Conservation (phyloP, 2,329 filamentous ascomycete genomes). For the Stemphylium lycopersici region DNA sequence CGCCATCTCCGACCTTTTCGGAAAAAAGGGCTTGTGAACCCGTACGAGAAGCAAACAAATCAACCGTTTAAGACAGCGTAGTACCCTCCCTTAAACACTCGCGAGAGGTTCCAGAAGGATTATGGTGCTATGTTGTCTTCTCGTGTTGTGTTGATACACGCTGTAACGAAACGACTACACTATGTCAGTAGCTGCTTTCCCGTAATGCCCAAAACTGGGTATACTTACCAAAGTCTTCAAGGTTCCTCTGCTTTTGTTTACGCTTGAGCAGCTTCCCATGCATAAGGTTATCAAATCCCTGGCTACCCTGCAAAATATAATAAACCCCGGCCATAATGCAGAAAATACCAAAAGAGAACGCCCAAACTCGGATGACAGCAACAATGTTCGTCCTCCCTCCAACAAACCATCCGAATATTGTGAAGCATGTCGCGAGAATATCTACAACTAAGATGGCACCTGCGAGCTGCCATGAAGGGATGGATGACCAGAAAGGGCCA, state of each 20-base stretch:
- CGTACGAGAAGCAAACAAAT: no score
- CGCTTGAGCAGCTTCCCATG: conserved; percentile 85
- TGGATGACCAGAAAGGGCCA: conserved; percentile 88
- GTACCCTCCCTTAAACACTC: background rate
- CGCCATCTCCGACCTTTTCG: background rate
- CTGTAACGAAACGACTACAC: conserved; percentile 81
- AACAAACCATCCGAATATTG: conserved; percentile 83
- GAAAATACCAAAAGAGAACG: conserved; percentile 90
- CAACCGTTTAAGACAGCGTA: background rate
- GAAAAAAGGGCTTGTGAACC: background rate
- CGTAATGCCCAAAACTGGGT: conserved; percentile 3
- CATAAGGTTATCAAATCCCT: conserved; percentile 89
- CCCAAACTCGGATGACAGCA: conserved; percentile 85
- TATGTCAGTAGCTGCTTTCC: conserved; percentile 54
- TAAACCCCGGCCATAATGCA: conserved; percentile 79
- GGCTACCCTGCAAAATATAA: conserved; percentile 80
- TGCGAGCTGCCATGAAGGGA: conserved; percentile 83
- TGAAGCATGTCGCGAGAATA: conserved; percentile 83
- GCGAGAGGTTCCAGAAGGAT: background rate
- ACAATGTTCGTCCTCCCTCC: conserved; percentile 75
- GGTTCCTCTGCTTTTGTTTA: conserved; percentile 79
- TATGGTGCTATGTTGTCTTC: conserved; percentile 72
- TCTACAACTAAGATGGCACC: conserved; percentile 83
- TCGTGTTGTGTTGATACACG: conserved; percentile 91
- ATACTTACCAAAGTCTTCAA: conserved; percentile 86